Evolutionary conservation across 2,329 filamentous ascomycete genomes (phyloP).

Genomic region (Cordyceps cateniannulata): DNA sequence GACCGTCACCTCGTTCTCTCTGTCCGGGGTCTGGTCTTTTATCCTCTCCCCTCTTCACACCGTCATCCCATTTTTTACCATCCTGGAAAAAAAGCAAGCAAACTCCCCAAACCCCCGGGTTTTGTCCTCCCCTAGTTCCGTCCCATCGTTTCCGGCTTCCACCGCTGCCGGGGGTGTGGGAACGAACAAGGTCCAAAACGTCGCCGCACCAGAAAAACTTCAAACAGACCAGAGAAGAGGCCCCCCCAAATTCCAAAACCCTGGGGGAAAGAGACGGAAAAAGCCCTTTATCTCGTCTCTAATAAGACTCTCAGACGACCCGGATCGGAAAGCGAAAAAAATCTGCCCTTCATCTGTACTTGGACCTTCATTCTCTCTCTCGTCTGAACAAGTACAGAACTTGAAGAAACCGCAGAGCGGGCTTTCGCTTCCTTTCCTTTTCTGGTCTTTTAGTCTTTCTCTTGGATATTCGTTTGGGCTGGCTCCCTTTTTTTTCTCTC

Average conservation of each 20-base stretch:
- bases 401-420: slow-evolving; percentile 7
- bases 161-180: background rate
- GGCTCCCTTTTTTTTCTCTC: background rate
- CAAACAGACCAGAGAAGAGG: background rate
- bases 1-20: background rate
- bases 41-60: background rate
- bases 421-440: slow-evolving; percentile 2
- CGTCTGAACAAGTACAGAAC: slow-evolving; percentile 5
- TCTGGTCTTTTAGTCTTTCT: background rate
- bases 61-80: background rate
- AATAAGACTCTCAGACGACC: slow-evolving; percentile 1
- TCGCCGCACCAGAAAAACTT: background rate
- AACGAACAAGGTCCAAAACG: background rate
- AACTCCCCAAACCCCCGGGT: background rate
- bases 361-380: slow-evolving; percentile 1
- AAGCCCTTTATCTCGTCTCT: background rate
- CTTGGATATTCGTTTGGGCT: slow-evolving; percentile 12
- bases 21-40: background rate
- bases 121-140: background rate
- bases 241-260: background rate
- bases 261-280: background rate
- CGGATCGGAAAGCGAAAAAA: background rate
- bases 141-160: background rate
- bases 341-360: slow-evolving; percentile 12
- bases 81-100: background rate